Conservation (phyloP, 148 eudicot species). For the Pouteria glomerata region DNA sequence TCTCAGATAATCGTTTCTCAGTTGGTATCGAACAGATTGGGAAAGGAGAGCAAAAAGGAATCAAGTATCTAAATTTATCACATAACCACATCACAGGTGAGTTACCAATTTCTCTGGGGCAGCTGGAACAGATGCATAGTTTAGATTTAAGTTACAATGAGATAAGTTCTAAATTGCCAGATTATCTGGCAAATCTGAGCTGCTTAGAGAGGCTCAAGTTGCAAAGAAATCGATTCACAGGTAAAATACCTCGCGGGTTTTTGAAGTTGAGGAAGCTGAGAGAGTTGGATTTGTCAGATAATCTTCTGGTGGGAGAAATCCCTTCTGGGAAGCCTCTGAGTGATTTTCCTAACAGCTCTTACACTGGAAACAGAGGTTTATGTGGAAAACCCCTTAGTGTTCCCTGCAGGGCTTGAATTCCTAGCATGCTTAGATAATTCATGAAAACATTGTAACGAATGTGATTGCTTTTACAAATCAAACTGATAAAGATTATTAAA, state of each 20-base stretch:
- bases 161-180: constrained; percentile 30
- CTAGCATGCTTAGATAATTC: background rate
- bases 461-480: background rate
- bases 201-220: constrained; percentile 25
- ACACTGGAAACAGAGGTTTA: constrained; percentile 40
- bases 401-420: constrained; percentile 31
- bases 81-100: constrained; percentile 26
- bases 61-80: constrained; percentile 33
- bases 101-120: constrained; percentile 37
- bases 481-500: background rate
- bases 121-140: constrained; percentile 25
- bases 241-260: constrained; percentile 36
- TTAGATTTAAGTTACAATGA: constrained; percentile 49
- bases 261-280: constrained; percentile 32
- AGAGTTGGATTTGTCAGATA: constrained; percentile 49
- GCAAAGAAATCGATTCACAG: constrained; percentile 43
- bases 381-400: constrained; percentile 59
- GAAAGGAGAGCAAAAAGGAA: constrained; percentile 19
- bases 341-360: constrained; percentile 18
- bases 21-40: constrained; percentile 37
- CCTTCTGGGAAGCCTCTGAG: constrained; percentile 16
- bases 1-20: constrained; percentile 41
- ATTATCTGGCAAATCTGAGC: constrained; percentile 29
- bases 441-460: background rate
- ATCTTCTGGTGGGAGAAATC: constrained; percentile 40